Base-by-base conservation (phyloP, 192 early-diverging fungal species). In the Coemansia sp. region DNA sequence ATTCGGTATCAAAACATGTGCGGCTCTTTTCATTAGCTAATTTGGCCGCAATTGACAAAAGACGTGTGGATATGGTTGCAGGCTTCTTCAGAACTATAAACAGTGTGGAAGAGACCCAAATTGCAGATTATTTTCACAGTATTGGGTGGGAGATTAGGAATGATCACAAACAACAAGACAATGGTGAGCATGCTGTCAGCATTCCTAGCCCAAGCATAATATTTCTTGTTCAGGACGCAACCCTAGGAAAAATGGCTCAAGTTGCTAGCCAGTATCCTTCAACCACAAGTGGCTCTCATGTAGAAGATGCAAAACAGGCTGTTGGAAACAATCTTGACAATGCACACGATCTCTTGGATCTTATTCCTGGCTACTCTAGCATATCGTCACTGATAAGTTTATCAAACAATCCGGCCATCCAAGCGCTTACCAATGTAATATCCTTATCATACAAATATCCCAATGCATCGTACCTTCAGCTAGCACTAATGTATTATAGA, bases 191-290 rank as follows among this genome's bases (percentile, higher is more conserved):
- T 4, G 19, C 45, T 9, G 21, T 49, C 11, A 12, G 56, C 4
- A 73, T 81, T 46, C 78, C 78, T 4, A 64, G 68, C 32, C 39
- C 74, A 6, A 70, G 69, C 70, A 72, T 69, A 39, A 12, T 81
- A 45, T 67, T 81, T 12, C 57, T 68, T 4, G 13, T 76, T 5
- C 61, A 54, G n/a, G 73, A 81, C 22, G 26, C 21, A 0, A 39
- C 63, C n/a, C 64, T 81, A 5, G 55, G 21, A 15, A 21, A 15
- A 41, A 43, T 9, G 48, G 57, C 32, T 21, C 57, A 41, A 37
- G 57, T 26, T 22, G 45, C 11, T 19, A 46, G 49, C 40, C 54
- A 1, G 6, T 32, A 32, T 4, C 5, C 6, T 21, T 70, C 39
- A 49, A 48, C 6, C 8, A 49, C 16, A 13, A 45, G 8, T 4